A percentile compares a stretch with the other conserved stretches of the same genome.
Conservation (phyloP, 2,329 filamentous ascomycete genomes). For the Phialocephala sp. region DNA sequence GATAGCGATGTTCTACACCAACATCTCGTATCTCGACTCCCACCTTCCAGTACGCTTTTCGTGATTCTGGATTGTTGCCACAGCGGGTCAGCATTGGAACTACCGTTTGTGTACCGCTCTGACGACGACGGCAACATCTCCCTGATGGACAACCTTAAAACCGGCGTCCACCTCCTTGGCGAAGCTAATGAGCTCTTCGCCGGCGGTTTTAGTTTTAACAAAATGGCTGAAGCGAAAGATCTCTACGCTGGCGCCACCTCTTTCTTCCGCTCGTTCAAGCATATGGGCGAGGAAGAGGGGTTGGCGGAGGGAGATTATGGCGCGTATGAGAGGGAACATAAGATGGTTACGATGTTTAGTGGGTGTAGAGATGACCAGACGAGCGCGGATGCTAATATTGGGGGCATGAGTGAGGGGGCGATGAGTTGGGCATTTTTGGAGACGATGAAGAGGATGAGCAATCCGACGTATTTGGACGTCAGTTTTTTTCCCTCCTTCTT, state of each 20-base stretch:
- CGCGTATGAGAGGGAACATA: conserved; percentile 45
- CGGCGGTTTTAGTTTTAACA: conserved; percentile 53
- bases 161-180: conserved; percentile 55
- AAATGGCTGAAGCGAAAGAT: conserved; percentile 56
- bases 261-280: conserved; percentile 59
- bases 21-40: conserved; percentile 56
- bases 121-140: conserved; percentile 62
- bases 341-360: conserved; percentile 50
- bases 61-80: conserved; percentile 68
- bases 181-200: conserved; percentile 56
- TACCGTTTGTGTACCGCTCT: conserved; percentile 62
- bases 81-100: conserved; percentile 62
- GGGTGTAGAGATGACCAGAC: conserved; percentile 49
- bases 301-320: conserved; percentile 52
- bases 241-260: conserved; percentile 57
- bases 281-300: conserved; percentile 52
- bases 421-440: conserved; percentile 49
- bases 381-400: conserved; percentile 48
- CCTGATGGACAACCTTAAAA: conserved; percentile 59
- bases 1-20: conserved; percentile 57
- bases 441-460: conserved; percentile 42
- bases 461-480: conserved; percentile 45
- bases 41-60: conserved; percentile 56
- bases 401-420: conserved; percentile 43
- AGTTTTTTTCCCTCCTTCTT: no score